Conservation (phyloP, 352 stramenopile genomes). For the Globisporangium okanoganense region DNA sequence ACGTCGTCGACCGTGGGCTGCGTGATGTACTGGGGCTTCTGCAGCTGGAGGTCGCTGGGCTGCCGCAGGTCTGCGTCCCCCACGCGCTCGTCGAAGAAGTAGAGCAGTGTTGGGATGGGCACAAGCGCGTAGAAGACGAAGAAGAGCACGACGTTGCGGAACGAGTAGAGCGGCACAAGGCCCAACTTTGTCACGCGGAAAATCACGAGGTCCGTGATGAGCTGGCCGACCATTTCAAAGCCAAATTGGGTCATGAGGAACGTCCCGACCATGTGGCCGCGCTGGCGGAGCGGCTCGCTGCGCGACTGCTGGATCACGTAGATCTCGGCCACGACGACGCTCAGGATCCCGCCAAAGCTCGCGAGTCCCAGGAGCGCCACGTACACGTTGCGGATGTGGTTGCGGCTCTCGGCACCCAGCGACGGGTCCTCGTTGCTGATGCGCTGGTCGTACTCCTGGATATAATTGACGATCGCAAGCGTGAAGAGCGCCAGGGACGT, state of each 20-base stretch:
- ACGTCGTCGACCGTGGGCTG: slow-evolving; percentile 5
- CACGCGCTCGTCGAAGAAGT: slow-evolving; percentile 34
- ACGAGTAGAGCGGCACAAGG: slow-evolving; percentile 35
- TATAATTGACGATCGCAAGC: slow-evolving; percentile 53
- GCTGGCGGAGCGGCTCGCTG: slow-evolving; percentile 26
- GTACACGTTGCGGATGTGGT: slow-evolving; percentile 33
- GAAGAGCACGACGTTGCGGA: slow-evolving; percentile 44
- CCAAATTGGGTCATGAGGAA: slow-evolving; percentile 49
- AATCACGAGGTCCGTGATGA: slow-evolving; percentile 41
- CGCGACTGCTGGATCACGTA: slow-evolving; percentile 62
- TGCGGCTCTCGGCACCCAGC: slow-evolving; percentile 17
- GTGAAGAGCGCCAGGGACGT: slow-evolving; percentile 39
- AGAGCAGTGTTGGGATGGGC: slow-evolving; percentile 28
- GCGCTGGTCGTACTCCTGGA: slow-evolving; percentile 36
- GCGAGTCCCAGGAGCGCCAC: slow-evolving; percentile 41
- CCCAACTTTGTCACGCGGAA: slow-evolving; percentile 48
- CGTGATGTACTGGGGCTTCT: slow-evolving; percentile 12
- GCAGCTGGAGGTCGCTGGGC: slow-evolving; percentile 5
- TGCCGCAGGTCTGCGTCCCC: slow-evolving; percentile 15
- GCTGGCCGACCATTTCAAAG: slow-evolving; percentile 41
- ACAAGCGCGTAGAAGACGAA: slow-evolving; percentile 43
- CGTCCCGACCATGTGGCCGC: slow-evolving; percentile 37
- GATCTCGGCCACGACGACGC: slow-evolving; percentile 43
- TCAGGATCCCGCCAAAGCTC: slow-evolving; percentile 46
- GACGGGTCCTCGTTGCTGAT: slow-evolving; percentile 18